Conservation (phyloP, 2,329 filamentous ascomycete species). For the Dactylella cylindrospora region DNA sequence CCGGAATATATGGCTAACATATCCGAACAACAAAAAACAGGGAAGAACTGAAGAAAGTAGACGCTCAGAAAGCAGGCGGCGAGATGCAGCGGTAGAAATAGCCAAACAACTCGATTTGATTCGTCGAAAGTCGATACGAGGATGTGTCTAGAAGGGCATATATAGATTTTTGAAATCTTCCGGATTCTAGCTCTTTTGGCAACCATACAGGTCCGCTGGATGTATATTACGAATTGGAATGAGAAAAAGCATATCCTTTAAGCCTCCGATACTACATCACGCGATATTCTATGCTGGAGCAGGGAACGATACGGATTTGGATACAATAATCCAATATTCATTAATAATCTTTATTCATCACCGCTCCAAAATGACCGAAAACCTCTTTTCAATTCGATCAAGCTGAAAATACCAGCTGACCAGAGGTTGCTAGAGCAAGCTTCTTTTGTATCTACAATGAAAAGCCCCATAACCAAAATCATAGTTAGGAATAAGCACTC, state of each 20-base stretch:
- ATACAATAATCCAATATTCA: background rate
- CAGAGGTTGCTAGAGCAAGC: slow-evolving; percentile 25
- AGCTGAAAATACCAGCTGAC: no score
- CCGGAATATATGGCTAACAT: slow-evolving; percentile 21
- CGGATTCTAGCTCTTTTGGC: no score
- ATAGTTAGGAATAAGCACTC: background rate
- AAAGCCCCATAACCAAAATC: background rate
- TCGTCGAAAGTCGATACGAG: no score
- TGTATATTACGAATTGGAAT: slow-evolving; percentile 3
- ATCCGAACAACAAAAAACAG: slow-evolving; percentile 53
- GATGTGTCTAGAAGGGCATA: background rate
- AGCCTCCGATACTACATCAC: no score
- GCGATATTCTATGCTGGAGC: no score
- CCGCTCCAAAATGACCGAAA: slow-evolving; percentile 4
- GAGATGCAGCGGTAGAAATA: slow-evolving; percentile 32
- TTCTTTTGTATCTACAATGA: slow-evolving; percentile 41
- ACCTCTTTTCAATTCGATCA: background rate
- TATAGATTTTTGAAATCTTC: no score
- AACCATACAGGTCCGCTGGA: background rate
- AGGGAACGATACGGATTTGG: no score
- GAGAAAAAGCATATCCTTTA: background rate
- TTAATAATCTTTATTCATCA: background rate
- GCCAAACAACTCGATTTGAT: no score
- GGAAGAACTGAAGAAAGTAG: slow-evolving; percentile 93
- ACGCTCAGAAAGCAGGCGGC: slow-evolving; percentile 55